Evolutionary conservation across 202 grass and related monocot genomes (phyloP), one percentile per base, ranked within the genome.

Genomic region (Miscanthus sacchariflorus): DNA sequence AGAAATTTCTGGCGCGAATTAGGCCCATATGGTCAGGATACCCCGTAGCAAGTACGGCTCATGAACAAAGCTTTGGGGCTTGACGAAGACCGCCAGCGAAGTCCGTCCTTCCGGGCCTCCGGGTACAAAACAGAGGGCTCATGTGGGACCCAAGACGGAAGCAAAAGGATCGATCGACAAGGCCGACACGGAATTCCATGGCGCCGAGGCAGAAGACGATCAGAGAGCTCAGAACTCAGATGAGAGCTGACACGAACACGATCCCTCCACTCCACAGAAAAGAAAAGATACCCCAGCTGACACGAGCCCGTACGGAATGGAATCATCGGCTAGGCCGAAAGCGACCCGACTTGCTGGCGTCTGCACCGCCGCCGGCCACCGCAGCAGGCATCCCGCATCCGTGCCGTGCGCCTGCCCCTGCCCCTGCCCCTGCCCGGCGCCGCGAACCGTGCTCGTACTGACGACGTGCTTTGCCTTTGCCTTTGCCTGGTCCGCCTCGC

Each of bases 241-340:
- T 5, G 39, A 43, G 39, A 44, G n/a, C 12, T 14, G 71, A 72
- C 42, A 72, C 70, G 39, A 39, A 72, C 70, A 72, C 70, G 69
- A 71, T n/a, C 17, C 5, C 66, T 28, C 28, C 13, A 0, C 36
- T 21, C 68, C 33, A 70, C 39, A 70, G 33, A 69, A 42, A 69
- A 69, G 36, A 38, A 38, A 38, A 69, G 67, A 69, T 69, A 58
- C 50, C 9, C 70, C 2, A 3, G 73, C 18, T 59, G 75, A 43
- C 76, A 79, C 76, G 76, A 79, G 0, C 36, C 77, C 63, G 77
- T 40, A 65, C 56, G 77, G 77, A 65, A 43, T 43, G 58, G 58
- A 63, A 63, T 24, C 77, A 64, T 80, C 77, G 77, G 21, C 58
- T 80, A 44, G 9, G 35, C 19, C 33, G 77, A 79, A 64, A 64